phyloP scores from a whole-genome alignment of 805 yeast genomes.

The Cyberlindnera lachancei region DNA sequence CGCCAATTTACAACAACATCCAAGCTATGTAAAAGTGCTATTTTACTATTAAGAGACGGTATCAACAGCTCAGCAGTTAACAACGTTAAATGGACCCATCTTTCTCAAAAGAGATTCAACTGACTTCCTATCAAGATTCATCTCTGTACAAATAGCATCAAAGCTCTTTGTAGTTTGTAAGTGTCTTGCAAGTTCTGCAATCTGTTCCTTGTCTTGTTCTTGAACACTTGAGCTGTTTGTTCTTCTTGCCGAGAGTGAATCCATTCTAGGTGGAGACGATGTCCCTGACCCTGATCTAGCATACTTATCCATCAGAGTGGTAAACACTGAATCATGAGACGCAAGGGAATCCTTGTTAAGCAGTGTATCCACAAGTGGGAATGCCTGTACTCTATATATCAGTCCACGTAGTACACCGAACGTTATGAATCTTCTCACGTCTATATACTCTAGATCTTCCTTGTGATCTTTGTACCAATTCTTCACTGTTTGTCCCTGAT shows the following conservation, averaged over 20 bases:
- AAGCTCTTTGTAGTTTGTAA: slow-evolving; percentile 46
- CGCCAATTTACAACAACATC: too few relatives aligned
- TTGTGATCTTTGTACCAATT: slow-evolving; percentile 76
- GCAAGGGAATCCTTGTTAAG: slow-evolving; percentile 11
- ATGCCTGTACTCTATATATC: slow-evolving; percentile 72
- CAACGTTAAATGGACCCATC: slow-evolving; percentile 43
- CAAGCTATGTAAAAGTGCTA: too few relatives aligned
- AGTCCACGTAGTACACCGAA: slow-evolving; percentile 82
- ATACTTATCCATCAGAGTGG: slow-evolving; percentile 1
- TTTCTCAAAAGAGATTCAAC: slow-evolving; percentile 41
- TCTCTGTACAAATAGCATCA: slow-evolving; percentile 65
- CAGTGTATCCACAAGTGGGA: slow-evolving; percentile 38
- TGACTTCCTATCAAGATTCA: slow-evolving; percentile 47
- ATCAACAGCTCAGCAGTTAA: too few relatives aligned
- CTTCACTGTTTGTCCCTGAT: slow-evolving; percentile 67
- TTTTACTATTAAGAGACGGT: too few relatives aligned
- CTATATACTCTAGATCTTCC: slow-evolving; percentile 54
- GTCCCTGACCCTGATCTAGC: slow-evolving; percentile 4
- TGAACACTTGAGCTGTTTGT: slow-evolving; percentile 6
- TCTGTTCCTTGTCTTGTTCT: slow-evolving; percentile 12
- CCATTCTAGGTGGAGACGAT: not conserved
- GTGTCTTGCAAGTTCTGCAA: slow-evolving; percentile 24
- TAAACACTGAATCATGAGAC: slow-evolving; percentile 10
- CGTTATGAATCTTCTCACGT: slow-evolving; percentile 73
- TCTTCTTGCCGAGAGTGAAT: not conserved